Percentiles rank a stretch among this genome's conserved stretches.
Evolutionary conservation across 2,329 filamentous ascomycete species (phyloP).

Genomic region (Cadophora luteo-olivacea): DNA sequence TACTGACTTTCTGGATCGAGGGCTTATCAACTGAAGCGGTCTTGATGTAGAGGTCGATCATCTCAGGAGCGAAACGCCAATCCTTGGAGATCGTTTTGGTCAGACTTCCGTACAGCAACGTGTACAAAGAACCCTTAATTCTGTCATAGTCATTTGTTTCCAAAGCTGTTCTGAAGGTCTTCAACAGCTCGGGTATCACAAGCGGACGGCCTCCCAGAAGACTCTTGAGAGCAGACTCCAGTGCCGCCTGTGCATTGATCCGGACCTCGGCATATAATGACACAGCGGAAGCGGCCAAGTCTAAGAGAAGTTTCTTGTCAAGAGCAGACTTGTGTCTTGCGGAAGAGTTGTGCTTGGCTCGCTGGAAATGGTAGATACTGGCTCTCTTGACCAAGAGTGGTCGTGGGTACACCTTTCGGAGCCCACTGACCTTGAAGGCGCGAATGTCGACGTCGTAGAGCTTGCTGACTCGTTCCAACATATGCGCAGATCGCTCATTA

Average conservation of each 20-base stretch:
- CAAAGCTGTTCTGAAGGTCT: constrained; percentile 79
- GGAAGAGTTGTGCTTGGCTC: constrained; percentile 91
- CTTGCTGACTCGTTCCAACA: constrained; percentile 84
- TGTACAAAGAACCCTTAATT: constrained; percentile 95
- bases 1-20: constrained; percentile 89
- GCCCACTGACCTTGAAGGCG: constrained; percentile 92
- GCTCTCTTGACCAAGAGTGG: constrained; percentile 91
- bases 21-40: constrained; percentile 91
- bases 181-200: constrained; percentile 86
- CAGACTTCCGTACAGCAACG: constrained; percentile 85
- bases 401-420: constrained; percentile 90
- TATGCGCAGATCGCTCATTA: constrained; percentile 92
- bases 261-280: constrained; percentile 95
- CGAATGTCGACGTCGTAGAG: constrained; percentile 87
- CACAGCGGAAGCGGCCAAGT: constrained; percentile 87
- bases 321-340: constrained; percentile 88
- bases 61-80: constrained; percentile 92
- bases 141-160: constrained; percentile 82
- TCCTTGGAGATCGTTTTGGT: constrained; percentile 87
- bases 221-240: constrained; percentile 91
- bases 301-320: constrained; percentile 82
- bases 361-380: constrained; percentile 91
- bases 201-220: constrained; percentile 87
- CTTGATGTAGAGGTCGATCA: constrained; percentile 89
- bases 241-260: constrained; percentile 88